A percentile compares a stretch with the other conserved stretches of the same genome.
Evolutionary conservation across 768 basidiomycete species (phyloP).

Genomic region (Tulasnella sp.): DNA sequence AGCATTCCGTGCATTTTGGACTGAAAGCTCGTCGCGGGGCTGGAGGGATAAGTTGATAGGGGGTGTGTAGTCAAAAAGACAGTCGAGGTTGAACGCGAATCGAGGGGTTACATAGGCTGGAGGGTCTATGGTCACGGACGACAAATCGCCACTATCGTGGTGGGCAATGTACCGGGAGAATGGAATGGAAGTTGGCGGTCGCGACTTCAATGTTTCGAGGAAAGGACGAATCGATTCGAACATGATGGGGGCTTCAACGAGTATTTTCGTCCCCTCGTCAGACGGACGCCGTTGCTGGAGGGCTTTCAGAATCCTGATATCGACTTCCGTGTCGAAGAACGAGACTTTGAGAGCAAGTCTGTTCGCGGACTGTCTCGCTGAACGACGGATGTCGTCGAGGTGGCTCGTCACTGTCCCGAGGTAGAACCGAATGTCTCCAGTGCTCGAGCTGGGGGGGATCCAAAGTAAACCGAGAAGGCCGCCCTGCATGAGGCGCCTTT

Average conservation of each 20-base stretch:
- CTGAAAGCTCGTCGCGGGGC: slow-evolving; percentile 42
- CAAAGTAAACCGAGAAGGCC: slow-evolving; percentile 62
- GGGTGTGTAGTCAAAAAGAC: slow-evolving; percentile 50
- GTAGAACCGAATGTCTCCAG: slow-evolving; percentile 39
- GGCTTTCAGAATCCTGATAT: slow-evolving; percentile 42
- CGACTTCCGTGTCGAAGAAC: slow-evolving; percentile 61
- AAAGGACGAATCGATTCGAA: slow-evolving; percentile 67
- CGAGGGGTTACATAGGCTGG: slow-evolving; percentile 57
- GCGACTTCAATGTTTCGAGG: slow-evolving; percentile 52
- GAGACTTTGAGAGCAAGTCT: slow-evolving; percentile 49
- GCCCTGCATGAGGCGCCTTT: slow-evolving; percentile 59
- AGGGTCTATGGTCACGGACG: slow-evolving; percentile 43
- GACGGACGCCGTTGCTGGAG: slow-evolving; percentile 11
- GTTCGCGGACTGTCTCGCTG: slow-evolving; percentile 40
- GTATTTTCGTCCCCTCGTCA: slow-evolving; percentile 34
- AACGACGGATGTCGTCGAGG: slow-evolving; percentile 47
- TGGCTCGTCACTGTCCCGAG: slow-evolving; percentile 53
- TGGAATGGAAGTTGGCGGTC: slow-evolving; percentile 56
- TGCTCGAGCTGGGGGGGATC: slow-evolving; percentile 34
- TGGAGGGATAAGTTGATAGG: slow-evolving; percentile 43
- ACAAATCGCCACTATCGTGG: slow-evolving; percentile 31
- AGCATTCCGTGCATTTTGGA: slow-evolving; percentile 46
- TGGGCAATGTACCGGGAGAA: slow-evolving; percentile 55
- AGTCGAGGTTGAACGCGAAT: slow-evolving; percentile 56
- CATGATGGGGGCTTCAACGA: slow-evolving; percentile 63